phyloP scores from a whole-genome alignment of 768 basidiomycete species.

The Boletus vermiculosoides region DNA sequence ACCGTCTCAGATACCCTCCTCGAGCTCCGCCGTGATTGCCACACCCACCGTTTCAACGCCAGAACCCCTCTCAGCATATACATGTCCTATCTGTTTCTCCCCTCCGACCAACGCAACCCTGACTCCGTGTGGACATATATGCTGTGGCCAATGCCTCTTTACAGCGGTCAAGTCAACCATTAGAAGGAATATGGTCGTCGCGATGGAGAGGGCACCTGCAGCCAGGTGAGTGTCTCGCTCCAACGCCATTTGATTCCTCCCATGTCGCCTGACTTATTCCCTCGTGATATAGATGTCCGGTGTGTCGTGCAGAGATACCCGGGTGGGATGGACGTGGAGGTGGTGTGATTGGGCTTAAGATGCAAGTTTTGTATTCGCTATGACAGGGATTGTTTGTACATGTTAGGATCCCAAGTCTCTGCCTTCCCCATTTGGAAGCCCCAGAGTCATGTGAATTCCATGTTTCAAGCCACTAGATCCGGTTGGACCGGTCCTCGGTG shows the following conservation, averaged over 20 bases:
- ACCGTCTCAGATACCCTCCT: not conserved
- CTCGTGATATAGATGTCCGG: constrained; percentile 51
- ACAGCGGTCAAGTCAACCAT: constrained; percentile 65
- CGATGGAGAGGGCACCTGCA: constrained; percentile 31
- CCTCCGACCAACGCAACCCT: constrained; percentile 73
- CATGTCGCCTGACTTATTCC: not conserved
- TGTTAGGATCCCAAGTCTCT: constrained; percentile 20
- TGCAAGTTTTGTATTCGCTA: constrained; percentile 32
- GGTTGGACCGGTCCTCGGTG: not conserved
- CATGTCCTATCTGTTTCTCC: constrained; percentile 78
- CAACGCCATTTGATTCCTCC: not conserved
- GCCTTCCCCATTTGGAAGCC: not conserved
- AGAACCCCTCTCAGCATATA: constrained; percentile 55
- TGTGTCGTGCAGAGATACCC: constrained; percentile 63
- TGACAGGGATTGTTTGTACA: constrained; percentile 17
- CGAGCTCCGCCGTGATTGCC: not conserved
- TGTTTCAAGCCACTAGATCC: not conserved
- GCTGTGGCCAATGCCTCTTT: constrained; percentile 75
- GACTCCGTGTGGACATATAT: constrained; percentile 79
- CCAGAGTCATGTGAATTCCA: constrained; percentile 13
- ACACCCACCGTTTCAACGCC: not conserved
- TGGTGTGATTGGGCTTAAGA: constrained; percentile 62
- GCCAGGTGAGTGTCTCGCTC: constrained; percentile 38
- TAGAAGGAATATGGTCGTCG: constrained; percentile 42
- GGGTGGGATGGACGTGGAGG: constrained; percentile 72